Base-by-base conservation (phyloP, 2,329 filamentous ascomycete species). In the Phoma herbarum region DNA sequence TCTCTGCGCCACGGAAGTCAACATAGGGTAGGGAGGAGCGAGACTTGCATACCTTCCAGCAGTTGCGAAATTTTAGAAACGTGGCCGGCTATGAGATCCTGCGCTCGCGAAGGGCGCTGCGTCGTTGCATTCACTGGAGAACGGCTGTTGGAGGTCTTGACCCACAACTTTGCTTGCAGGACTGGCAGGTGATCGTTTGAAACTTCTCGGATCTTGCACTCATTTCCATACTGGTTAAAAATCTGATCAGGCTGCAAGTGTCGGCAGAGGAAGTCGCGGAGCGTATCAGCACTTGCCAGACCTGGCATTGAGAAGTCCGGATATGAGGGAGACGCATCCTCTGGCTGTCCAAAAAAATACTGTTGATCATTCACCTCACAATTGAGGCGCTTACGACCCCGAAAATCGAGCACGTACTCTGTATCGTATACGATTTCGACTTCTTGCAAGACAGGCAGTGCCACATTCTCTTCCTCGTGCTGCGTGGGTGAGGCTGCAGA, bases 91-190 rank as follows among this genome's bases (percentile, higher is more conserved):
- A 29, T 25, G 3, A 50, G 16, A 2, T 35, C 11, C 7, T 54
- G 39, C 18, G 26, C 12, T 26, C 31, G 42, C 5, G 31, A 35
- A 10, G 41, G 50, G n/a, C 6, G 18, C 3, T 23, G 9, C 11
- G 22, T 4, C 18, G 39, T 18, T 31, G 12, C 9, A 16, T 23
- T 39, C 10, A 6, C 16, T 29, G 45, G 29, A 9, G 20, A 41
- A 20, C 37, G 45, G 33, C 8, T 20, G 11, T 1, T 9, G 6
- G 31, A 39, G 18, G 11, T 8, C 18, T 25, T 48, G 5, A 14
- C 28, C 50, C 56, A 59, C 39, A 54, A 8, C 37, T 42, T 41
- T 23, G 56, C 31, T 16, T 59, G 56, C 46, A 59, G 23, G 1
- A 45, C 31, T 12, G 26, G 8, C 2, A 59, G 45, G 20, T 59